phyloP scores from a whole-genome alignment of 73 alveolate genomes.

The Tetrahymena elliotti region DNA sequence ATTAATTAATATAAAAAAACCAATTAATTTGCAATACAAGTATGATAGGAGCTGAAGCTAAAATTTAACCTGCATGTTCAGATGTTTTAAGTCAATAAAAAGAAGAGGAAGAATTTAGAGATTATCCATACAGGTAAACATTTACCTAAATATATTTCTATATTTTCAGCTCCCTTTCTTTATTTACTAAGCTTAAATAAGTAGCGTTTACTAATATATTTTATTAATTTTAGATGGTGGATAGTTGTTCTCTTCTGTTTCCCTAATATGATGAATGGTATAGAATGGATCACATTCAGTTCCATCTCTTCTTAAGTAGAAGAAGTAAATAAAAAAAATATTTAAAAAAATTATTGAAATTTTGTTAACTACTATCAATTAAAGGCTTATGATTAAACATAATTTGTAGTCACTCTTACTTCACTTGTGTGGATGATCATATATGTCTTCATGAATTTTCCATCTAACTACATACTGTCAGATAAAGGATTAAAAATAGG shows the following conservation, averaged over 20 bases:
- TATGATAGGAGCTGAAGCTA: background rate
- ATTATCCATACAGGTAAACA: background rate
- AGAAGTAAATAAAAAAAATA: slow-evolving; percentile 8
- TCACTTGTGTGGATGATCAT: slow-evolving; percentile 26
- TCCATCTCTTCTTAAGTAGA: slow-evolving; percentile 46
- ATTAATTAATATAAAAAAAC: no score
- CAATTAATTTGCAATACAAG: no score
- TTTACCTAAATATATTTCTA: no score
- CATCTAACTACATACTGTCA: slow-evolving; percentile 41
- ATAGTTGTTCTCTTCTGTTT: slow-evolving; percentile 46
- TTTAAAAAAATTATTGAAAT: background rate
- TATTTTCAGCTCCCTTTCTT: background rate
- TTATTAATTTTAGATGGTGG: slow-evolving; percentile 5
- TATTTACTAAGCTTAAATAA: background rate
- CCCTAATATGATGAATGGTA: slow-evolving; percentile 46
- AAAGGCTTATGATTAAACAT: slow-evolving; percentile 7
- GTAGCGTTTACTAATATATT: background rate
- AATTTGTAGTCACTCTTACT: slow-evolving; percentile 1
- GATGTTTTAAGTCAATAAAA: background rate
- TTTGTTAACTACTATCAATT: background rate
- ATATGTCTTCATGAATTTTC: slow-evolving; percentile 49
- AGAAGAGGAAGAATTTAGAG: background rate
- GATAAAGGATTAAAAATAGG: slow-evolving; percentile 27
- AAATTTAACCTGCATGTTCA: background rate
- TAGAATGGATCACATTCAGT: slow-evolving; percentile 56